A percentile compares a stretch with the other conserved stretches of the same genome.
Conservation (phyloP, 2,329 filamentous ascomycete species). For the Fusarium sp. region DNA sequence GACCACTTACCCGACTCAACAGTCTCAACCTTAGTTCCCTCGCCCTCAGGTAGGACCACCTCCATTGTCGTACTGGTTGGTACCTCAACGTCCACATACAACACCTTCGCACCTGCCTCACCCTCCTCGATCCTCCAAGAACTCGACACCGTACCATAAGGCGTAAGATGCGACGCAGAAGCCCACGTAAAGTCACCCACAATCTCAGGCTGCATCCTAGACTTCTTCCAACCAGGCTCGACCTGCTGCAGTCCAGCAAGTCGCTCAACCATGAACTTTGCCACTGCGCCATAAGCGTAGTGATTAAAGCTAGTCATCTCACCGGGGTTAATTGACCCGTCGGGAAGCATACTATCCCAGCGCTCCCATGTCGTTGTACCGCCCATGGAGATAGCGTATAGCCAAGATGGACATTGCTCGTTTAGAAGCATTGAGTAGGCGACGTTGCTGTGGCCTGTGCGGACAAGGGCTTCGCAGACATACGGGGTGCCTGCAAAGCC, state of each 20-base stretch:
- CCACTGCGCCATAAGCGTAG: slow-evolving; percentile 55
- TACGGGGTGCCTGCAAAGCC: slow-evolving; percentile 55
- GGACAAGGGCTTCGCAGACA: slow-evolving; percentile 37
- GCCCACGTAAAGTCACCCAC: slow-evolving; percentile 38
- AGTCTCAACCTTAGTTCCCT: slow-evolving; percentile 10
- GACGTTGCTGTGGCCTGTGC: slow-evolving; percentile 32
- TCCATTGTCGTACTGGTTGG: slow-evolving; percentile 39
- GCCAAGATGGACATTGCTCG: slow-evolving; percentile 51
- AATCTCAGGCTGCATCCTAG: slow-evolving; percentile 29
- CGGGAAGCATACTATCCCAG: slow-evolving; percentile 54
- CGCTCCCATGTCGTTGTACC: slow-evolving; percentile 58
- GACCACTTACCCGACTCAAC: slow-evolving; percentile 39
- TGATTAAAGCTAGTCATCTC: slow-evolving; percentile 58
- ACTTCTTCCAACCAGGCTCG: slow-evolving; percentile 44
- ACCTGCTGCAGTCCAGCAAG: slow-evolving; percentile 40
- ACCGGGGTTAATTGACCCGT: slow-evolving; percentile 53
- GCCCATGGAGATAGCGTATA: slow-evolving; percentile 53
- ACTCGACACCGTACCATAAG: slow-evolving; percentile 37
- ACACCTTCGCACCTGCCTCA: background rate
- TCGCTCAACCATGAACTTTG: slow-evolving; percentile 51
- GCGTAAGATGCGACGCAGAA: slow-evolving; percentile 34
- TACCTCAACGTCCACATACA: slow-evolving; percentile 29
- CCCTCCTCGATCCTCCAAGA: slow-evolving; percentile 38
- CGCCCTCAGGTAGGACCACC: slow-evolving; percentile 26
- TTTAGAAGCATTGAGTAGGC: slow-evolving; percentile 54